A percentile compares a stretch with the other conserved stretches of the same genome.
Evolutionary conservation across 108 stramenopile species (phyloP).

Genomic region (Skeletonema menzelii): DNA sequence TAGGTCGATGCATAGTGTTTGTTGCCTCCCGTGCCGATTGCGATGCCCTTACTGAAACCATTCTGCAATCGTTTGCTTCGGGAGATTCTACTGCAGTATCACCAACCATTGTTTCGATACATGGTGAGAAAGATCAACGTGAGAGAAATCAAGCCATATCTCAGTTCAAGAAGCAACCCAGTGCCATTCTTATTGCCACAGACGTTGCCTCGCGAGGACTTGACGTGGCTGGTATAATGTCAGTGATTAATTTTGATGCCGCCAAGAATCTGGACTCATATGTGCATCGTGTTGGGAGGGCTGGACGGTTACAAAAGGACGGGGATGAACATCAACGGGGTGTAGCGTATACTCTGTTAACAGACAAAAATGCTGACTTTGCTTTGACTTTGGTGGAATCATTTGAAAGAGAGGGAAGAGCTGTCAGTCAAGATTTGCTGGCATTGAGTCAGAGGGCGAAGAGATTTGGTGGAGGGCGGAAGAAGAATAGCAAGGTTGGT

Average conservation of each 20-base stretch:
- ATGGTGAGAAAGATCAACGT: slow-evolving; percentile 95
- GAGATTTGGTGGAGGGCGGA: slow-evolving; percentile 39
- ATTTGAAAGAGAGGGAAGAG: slow-evolving; percentile 73
- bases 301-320: slow-evolving; percentile 88
- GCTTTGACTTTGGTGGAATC: slow-evolving; percentile 60
- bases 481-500: slow-evolving; percentile 46
- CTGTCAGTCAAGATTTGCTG: slow-evolving; percentile 51
- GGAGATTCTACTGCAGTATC: slow-evolving; percentile 36
- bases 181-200: slow-evolving; percentile 92
- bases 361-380: slow-evolving; percentile 73
- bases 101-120: slow-evolving; percentile 79
- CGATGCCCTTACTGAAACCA: slow-evolving; percentile 53
- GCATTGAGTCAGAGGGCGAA: slow-evolving; percentile 47
- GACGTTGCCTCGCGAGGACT: slow-evolving; percentile 98
- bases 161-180: slow-evolving; percentile 77
- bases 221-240: slow-evolving; percentile 91
- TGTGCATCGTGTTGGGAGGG: slow-evolving; percentile 96
- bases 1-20: slow-evolving; percentile 82
- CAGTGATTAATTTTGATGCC: slow-evolving; percentile 93
- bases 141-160: slow-evolving; percentile 92
- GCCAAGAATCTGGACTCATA: slow-evolving; percentile 92
- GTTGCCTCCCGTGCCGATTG: slow-evolving; percentile 75
- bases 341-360: slow-evolving; percentile 78
- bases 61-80: slow-evolving; percentile 19
- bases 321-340: slow-evolving; percentile 67